Evolutionary conservation across 805 yeast species (phyloP), one percentile per base, ranked within the genome.

Genomic region (Candida dendrica): DNA sequence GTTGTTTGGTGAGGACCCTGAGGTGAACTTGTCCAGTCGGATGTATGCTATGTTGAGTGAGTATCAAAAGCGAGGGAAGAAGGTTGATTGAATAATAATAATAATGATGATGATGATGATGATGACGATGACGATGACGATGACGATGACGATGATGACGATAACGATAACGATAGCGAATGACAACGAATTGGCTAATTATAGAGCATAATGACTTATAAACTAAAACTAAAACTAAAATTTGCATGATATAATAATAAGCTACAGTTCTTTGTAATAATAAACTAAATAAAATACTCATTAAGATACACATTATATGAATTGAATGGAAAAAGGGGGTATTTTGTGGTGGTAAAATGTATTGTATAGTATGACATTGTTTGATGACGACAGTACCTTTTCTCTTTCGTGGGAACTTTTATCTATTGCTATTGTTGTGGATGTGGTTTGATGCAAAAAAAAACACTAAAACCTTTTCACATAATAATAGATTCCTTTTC

Each of bases 401-500:
- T n/a, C n/a, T n/a, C n/a, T n/a, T n/a, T n/a, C n/a, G n/a, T n/a
- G n/a, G n/a, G n/a, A n/a, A n/a, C n/a, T n/a, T n/a, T n/a, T n/a
- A n/a, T n/a, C n/a, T n/a, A n/a, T n/a, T n/a, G n/a, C n/a, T n/a
- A n/a, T n/a, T n/a, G n/a, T n/a, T n/a, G 27, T 7, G 27, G 27
- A 10, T 24, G 10, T 24, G 27, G 10, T 24, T 24, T 24, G 10
- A 24, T 8, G 10, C 27, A 24, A 24, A 10, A 24, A 24, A 24
- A 24, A 24, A 24, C 10, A 24, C 29, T 6, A 9, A 8, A 17
- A 18, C 14, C 13, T 34, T 27, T 41, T 77, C 77, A 93, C 99
- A 93, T 93, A 72, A 93, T 93, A 75, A 93, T 93, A 60, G 95
- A 84, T 64, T 95, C 98, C 70, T 84, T 81, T 79, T 95, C 98